Evolutionary conservation across 352 stramenopile species (phyloP).

Genomic region (Phytopythium cucurbitacearum): DNA sequence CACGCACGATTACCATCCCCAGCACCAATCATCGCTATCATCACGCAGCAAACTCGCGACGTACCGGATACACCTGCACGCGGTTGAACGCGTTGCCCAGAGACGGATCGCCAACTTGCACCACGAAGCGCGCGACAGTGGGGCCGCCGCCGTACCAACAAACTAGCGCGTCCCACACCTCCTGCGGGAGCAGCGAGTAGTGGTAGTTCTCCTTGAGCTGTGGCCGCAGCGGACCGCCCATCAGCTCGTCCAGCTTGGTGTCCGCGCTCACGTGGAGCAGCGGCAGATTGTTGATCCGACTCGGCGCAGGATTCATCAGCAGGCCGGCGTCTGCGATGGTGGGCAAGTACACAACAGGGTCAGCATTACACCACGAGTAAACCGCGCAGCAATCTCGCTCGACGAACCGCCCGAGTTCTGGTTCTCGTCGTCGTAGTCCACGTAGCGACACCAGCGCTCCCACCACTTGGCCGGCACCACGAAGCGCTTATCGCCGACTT

Average conservation of each 20-base stretch:
- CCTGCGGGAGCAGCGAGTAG: slow-evolving; percentile 63
- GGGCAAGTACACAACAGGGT: too few relatives aligned
- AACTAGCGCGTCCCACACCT: slow-evolving; percentile 72
- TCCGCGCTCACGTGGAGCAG: slow-evolving; percentile 48
- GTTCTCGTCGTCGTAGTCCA: slow-evolving; percentile 45
- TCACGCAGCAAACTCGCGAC: slow-evolving; percentile 1
- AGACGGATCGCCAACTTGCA: slow-evolving; percentile 49
- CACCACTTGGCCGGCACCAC: slow-evolving; percentile 81
- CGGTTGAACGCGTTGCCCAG: slow-evolving; percentile 58
- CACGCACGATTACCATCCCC: neutral
- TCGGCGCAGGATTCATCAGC: slow-evolving; percentile 21
- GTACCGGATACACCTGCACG: slow-evolving; percentile 77
- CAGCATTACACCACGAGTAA: too few relatives aligned
- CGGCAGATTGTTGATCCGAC: slow-evolving; percentile 59
- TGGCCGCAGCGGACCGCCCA: slow-evolving; percentile 53
- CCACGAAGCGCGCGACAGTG: slow-evolving; percentile 69
- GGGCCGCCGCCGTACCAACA: slow-evolving; percentile 69
- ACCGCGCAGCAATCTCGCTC: neutral
- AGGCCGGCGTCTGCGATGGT: too few relatives aligned
- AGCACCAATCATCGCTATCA: slow-evolving; percentile 3
- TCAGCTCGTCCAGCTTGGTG: slow-evolving; percentile 53
- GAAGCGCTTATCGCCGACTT: slow-evolving; percentile 75
- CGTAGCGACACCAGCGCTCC: slow-evolving; percentile 73
- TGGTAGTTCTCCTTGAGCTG: slow-evolving; percentile 75
- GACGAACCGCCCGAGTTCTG: neutral